These are phyloP conservation scores for Pichia sp. DNA, from an alignment of 1,139 yeast genomes.

Conservation along the genomic window DNA sequence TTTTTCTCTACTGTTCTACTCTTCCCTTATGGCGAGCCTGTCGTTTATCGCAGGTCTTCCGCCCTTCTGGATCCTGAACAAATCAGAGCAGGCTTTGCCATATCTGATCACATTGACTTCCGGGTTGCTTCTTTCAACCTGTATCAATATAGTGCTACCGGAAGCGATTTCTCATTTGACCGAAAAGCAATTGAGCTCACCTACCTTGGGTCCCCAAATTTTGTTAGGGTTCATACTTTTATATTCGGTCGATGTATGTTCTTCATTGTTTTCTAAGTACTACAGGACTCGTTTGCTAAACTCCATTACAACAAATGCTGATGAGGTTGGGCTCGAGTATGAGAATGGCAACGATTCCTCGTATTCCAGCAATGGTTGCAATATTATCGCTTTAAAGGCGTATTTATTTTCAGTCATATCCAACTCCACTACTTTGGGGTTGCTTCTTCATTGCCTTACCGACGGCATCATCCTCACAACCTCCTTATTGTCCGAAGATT, in stretches of 20 bases:
- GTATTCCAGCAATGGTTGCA: background rate
- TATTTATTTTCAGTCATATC: constrained; percentile 22
- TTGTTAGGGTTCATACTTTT: constrained; percentile 16
- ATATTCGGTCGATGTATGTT: constrained; percentile 10
- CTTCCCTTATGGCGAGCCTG: constrained; percentile 14
- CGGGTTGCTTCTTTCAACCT: constrained; percentile 17
- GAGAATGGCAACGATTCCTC: background rate
- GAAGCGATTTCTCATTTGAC: constrained; percentile 14
- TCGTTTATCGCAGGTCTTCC: constrained; percentile 18
- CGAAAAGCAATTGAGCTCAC: background rate
- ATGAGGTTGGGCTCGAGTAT: background rate
- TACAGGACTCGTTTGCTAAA: background rate
- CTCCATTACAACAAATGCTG: background rate
- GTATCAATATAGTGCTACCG: constrained; percentile 17
- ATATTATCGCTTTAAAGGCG: background rate
- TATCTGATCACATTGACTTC: constrained; percentile 12
- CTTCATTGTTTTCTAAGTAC: constrained; percentile 5
- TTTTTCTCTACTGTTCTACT: constrained; percentile 4
- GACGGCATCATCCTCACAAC: constrained; percentile 77
- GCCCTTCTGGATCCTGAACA: constrained; percentile 12
- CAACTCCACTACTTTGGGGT: constrained; percentile 52
- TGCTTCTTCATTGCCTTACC: constrained; percentile 61
- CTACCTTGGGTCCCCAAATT: constrained; percentile 13
- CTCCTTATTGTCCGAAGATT: constrained; percentile 23
- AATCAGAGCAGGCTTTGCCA: constrained; percentile 6